Evolutionary conservation across 441 rosid species (phyloP).

Genomic region (Isatis lusitanica): DNA sequence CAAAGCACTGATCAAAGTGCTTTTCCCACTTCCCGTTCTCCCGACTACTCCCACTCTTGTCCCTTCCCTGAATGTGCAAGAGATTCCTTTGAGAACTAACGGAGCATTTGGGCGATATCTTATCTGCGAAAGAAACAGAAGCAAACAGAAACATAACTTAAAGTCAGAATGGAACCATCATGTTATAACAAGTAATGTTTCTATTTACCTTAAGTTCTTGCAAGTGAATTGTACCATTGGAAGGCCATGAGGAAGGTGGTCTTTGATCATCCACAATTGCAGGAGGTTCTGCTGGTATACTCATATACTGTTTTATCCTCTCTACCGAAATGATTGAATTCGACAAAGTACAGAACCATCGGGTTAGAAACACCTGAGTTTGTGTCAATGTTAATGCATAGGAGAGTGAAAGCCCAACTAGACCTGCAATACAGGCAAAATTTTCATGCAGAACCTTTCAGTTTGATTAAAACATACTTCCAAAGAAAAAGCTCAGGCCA

Average conservation of each 20-base stretch:
- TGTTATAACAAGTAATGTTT: neutral
- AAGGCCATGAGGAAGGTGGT: slow-evolving; percentile 80
- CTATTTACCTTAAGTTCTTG: slow-evolving; percentile 63
- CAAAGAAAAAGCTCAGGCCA: neutral
- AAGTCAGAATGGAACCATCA: neutral
- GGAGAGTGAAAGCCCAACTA: slow-evolving; percentile 84
- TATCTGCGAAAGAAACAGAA: slow-evolving; percentile 44
- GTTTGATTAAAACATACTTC: neutral
- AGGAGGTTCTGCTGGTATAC: slow-evolving; percentile 69
- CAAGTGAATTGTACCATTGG: slow-evolving; percentile 70
- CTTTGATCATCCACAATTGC: slow-evolving; percentile 59
- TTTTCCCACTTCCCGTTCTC: slow-evolving; percentile 92
- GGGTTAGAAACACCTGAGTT: slow-evolving; percentile 58
- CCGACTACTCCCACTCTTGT: slow-evolving; percentile 83
- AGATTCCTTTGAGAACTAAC: slow-evolving; percentile 80
- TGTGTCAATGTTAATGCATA: slow-evolving; percentile 68
- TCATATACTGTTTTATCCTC: slow-evolving; percentile 85
- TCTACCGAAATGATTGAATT: slow-evolving; percentile 81
- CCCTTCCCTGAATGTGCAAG: slow-evolving; percentile 77
- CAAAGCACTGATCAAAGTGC: slow-evolving; percentile 82
- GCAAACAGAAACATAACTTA: neutral
- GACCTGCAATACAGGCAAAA: slow-evolving; percentile 49
- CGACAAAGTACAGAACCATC: slow-evolving; percentile 73
- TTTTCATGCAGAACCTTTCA: slow-evolving; percentile 1
- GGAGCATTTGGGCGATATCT: slow-evolving; percentile 78